A percentile compares a stretch with the other conserved stretches of the same genome.
phyloP scores from a whole-genome alignment of 371 early-diverging fungal genomes.

The Rhizopus microsporus region DNA sequence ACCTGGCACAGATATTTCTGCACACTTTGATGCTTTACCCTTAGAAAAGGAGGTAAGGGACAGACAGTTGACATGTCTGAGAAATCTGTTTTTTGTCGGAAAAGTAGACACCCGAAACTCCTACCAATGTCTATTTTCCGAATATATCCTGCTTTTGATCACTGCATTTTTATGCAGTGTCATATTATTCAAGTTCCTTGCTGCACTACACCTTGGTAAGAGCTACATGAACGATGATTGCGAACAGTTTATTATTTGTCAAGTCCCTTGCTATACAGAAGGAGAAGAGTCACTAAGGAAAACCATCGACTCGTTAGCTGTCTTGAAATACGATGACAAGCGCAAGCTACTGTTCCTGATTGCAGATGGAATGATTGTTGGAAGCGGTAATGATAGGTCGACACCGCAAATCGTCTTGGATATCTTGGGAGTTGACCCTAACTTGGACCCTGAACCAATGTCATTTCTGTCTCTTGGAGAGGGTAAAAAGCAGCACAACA shows the following conservation, averaged over 20 bases:
- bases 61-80: conserved; percentile 70
- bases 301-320: conserved; percentile 93
- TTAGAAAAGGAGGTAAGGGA: conserved; percentile 35
- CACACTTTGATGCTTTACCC: conserved; percentile 58
- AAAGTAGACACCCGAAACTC: conserved; percentile 86
- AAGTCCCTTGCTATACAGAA: conserved; percentile 98
- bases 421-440: conserved; percentile 86
- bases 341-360: conserved; percentile 93
- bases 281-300: conserved; percentile 91
- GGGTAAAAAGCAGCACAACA: conserved; percentile 89
- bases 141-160: conserved; percentile 80
- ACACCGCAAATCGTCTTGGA: conserved; percentile 97
- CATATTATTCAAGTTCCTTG: conserved; percentile 89
- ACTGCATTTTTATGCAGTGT: conserved; percentile 83
- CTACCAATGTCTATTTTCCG: conserved; percentile 81
- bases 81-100: conserved; percentile 85
- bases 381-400: conserved; percentile 93
- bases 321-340: conserved; percentile 90
- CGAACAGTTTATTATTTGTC: conserved; percentile 90
- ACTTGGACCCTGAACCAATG: conserved; percentile 81
- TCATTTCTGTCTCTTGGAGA: conserved; percentile 92
- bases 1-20: conserved; percentile 69
- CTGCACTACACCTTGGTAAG: conserved; percentile 84
- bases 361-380: conserved; percentile 93
- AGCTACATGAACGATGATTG: conserved; percentile 69